Evolutionary conservation across 176 grass and related monocot species (phyloP).

Genomic region (Panicum miliaceum): DNA sequence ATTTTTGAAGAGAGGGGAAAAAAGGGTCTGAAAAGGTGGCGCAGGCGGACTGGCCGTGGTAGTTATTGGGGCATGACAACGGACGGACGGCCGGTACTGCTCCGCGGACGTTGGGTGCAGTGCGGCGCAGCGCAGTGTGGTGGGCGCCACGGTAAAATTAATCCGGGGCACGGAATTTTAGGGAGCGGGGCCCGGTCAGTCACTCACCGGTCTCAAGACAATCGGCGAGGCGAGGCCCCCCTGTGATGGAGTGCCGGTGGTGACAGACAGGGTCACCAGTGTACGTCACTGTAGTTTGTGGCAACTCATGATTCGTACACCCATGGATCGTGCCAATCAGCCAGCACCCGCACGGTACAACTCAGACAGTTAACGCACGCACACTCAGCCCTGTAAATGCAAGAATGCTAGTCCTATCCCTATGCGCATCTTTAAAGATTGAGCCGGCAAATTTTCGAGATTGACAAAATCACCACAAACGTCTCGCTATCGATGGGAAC

Average conservation of each 20-base stretch:
- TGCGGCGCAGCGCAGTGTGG: not conserved
- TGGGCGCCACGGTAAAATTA: conserved; percentile 1
- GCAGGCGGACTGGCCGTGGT: conserved; percentile 30
- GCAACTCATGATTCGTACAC: too few species aligned
- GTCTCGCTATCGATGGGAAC: too few species aligned
- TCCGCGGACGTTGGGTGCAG: conserved; percentile 53
- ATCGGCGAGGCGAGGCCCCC: not conserved
- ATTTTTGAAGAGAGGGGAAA: too few species aligned
- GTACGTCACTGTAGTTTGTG: conserved; percentile 12
- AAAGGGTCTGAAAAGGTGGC: too few species aligned
- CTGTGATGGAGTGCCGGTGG: not conserved
- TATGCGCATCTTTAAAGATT: too few species aligned
- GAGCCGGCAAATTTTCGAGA: too few species aligned
- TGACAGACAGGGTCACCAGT: conserved; percentile 25
- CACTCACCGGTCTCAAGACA: not conserved
- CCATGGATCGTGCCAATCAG: too few species aligned
- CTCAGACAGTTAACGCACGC: too few species aligned
- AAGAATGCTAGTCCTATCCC: too few species aligned
- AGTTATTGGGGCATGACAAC: conserved; percentile 17
- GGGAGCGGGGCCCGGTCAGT: not conserved
- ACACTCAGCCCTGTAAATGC: too few species aligned
- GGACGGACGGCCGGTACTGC: conserved; percentile 10
- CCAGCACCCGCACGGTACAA: too few species aligned
- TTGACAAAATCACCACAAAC: too few species aligned
- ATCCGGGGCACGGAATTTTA: conserved; percentile 54